These are phyloP conservation scores for Trichoderma koningii DNA, from an alignment of 2,329 filamentous ascomycete species.

Conservation along the genomic window DNA sequence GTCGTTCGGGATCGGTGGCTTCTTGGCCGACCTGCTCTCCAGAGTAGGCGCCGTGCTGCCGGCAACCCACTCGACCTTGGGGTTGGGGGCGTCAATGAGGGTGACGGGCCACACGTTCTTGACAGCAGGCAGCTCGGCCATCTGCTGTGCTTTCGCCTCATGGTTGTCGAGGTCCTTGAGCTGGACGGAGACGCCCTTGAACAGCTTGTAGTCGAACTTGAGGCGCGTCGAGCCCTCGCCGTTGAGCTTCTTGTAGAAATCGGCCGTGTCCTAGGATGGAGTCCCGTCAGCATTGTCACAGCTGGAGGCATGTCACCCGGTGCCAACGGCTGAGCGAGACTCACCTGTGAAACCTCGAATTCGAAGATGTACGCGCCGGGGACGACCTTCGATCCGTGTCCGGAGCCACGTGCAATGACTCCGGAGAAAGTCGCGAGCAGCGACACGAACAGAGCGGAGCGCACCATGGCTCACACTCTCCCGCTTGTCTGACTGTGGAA, in stretches of 20 bases:
- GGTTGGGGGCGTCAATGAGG: conserved; percentile 47
- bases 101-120: conserved; percentile 54
- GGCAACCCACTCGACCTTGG: conserved; percentile 49
- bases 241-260: conserved; percentile 16
- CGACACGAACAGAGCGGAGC: conserved; percentile 26
- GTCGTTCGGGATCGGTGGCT: not conserved
- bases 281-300: conserved; percentile 11
- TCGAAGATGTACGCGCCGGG: conserved; percentile 57
- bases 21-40: not conserved
- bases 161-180: conserved; percentile 50
- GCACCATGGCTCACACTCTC: conserved; percentile 25
- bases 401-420: conserved; percentile 34
- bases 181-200: conserved; percentile 57
- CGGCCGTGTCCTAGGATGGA: conserved; percentile 17
- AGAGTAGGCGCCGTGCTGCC: conserved; percentile 1
- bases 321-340: conserved; percentile 13
- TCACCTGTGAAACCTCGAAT: conserved; percentile 53
- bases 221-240: conserved; percentile 45
- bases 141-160: conserved; percentile 45
- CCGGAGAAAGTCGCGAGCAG: conserved; percentile 33
- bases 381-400: conserved; percentile 35
- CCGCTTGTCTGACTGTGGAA: not conserved
- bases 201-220: conserved; percentile 53
- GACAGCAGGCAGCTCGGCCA: conserved; percentile 48
- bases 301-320: not conserved